Base-by-base conservation (phyloP, 169 alveolate species). In the Eimeria falciformis region DNA sequence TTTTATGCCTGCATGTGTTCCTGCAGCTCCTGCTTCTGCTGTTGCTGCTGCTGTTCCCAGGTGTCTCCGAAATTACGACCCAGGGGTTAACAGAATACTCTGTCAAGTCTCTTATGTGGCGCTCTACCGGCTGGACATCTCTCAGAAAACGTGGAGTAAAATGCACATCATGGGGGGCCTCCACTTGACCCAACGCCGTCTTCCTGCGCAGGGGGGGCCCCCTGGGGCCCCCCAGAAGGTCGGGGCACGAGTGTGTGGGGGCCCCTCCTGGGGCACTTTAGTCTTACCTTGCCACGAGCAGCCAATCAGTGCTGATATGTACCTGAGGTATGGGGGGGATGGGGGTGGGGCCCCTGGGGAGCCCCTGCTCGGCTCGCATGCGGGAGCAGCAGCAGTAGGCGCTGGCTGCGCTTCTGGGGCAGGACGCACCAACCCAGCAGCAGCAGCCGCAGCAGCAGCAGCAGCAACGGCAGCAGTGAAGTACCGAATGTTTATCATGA, bases 401-500 rank as follows among this genome's bases (percentile, higher is more conserved):
- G n/a, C n/a, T n/a, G n/a, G n/a, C n/a, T n/a, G n/a, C n/a, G n/a
- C n/a, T n/a, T n/a, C n/a, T n/a, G n/a, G 23, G 18, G 62, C 62
- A 50, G 62, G 62, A 50, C 23, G 23, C 11, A 21, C 62, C 11
- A 21, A 12, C 11, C 23, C 23, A 50, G 62, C 62, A 50, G 62
- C 62, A 50, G 62, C 62, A 50, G 18, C 62, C 23, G 62, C 23
- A 50, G 73, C 73, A 62, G 73, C 73, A 62, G 73, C 37, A n/a
- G 85, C 65, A 40, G 66, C 85, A 75, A n/a, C 66, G 46, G 45
- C 46, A 18, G 43, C 65, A 17, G 65, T 65, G 5, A 75, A 75
- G 56, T 75, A 75, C 29, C 85, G 85, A 14, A 75, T 75, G 85
- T 75, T 75, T 21, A 75, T 75, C 43, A 75, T 75, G 45, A 75